Evolutionary conservation across 208 protist genomes (phyloP).

Genomic region (Trypanosoma congolense): DNA sequence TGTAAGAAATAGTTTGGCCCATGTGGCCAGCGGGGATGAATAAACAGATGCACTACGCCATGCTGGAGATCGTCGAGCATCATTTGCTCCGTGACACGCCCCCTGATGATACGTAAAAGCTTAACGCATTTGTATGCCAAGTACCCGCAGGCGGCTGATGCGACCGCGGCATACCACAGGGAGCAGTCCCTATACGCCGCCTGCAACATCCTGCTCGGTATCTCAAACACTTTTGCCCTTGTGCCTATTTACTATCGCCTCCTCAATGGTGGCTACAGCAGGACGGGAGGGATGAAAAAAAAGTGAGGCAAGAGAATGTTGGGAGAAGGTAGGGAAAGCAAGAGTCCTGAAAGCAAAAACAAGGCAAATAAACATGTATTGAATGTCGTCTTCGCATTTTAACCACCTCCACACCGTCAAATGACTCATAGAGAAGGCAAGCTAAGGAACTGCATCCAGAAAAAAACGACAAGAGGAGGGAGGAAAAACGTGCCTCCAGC

Average conservation of each 20-base stretch:
- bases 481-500: background rate
- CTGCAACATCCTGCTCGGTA: conserved; percentile 7
- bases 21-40: conserved; percentile 65
- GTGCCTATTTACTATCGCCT: conserved; percentile 4
- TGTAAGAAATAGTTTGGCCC: conserved; percentile 63
- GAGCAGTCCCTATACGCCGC: conserved; percentile 27
- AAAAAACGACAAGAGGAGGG: background rate
- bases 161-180: conserved; percentile 26
- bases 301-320: no score
- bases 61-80: conserved; percentile 42
- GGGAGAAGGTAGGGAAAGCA: no score
- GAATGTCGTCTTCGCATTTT: no score
- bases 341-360: no score
- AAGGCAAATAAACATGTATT: no score
- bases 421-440: no score
- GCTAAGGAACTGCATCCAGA: no score
- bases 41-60: conserved; percentile 60
- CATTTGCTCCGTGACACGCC: conserved; percentile 18
- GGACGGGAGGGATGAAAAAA: no score
- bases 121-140: conserved; percentile 25
- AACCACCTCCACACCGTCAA: no score
- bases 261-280: no score
- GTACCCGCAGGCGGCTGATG: conserved; percentile 25
- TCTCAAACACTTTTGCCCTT: conserved; percentile 18
- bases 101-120: conserved; percentile 22